Conservation (phyloP, 192 early-diverging fungal species). For the Chytriomyces sp. region DNA sequence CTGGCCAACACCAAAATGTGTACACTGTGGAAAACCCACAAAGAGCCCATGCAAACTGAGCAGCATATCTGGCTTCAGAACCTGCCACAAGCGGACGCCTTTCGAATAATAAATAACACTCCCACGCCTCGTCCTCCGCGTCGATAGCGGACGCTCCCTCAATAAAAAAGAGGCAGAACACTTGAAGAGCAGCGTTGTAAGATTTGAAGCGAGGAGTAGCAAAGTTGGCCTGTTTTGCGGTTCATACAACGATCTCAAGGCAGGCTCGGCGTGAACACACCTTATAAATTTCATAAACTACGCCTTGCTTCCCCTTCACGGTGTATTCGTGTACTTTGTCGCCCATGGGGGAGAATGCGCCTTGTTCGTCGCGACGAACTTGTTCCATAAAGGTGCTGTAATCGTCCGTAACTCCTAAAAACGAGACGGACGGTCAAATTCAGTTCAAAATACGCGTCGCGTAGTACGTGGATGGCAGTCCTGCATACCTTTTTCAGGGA, state of each 20-base stretch:
- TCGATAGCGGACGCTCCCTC: conserved; percentile 90
- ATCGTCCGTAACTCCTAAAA: conserved; percentile 52
- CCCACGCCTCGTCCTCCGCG: conserved; percentile 81
- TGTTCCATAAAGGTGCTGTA: conserved; percentile 63
- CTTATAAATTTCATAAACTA: conserved; percentile 72
- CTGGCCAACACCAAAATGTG: conserved; percentile 82
- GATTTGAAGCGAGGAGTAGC: conserved; percentile 64
- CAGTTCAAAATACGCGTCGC: background rate
- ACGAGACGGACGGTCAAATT: conserved; percentile 4
- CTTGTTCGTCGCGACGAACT: conserved; percentile 60
- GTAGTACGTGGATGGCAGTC: conserved; percentile 30
- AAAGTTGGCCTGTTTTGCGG: conserved; percentile 56
- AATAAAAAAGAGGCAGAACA: conserved; percentile 82
- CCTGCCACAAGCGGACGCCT: background rate
- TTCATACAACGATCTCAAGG: background rate
- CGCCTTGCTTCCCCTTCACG: conserved; percentile 44
- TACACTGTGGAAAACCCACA: conserved; percentile 87
- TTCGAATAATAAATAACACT: conserved; percentile 44
- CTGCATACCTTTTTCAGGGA: conserved; percentile 46
- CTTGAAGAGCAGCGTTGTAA: conserved; percentile 79
- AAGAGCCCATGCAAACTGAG: conserved; percentile 61
- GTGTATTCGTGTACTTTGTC: conserved; percentile 75
- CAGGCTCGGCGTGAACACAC: conserved; percentile 35
- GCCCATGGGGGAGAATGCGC: conserved; percentile 74
- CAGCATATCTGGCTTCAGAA: conserved; percentile 30